Conservation (phyloP, 768 basidiomycete species). For the Russula olivacea region DNA sequence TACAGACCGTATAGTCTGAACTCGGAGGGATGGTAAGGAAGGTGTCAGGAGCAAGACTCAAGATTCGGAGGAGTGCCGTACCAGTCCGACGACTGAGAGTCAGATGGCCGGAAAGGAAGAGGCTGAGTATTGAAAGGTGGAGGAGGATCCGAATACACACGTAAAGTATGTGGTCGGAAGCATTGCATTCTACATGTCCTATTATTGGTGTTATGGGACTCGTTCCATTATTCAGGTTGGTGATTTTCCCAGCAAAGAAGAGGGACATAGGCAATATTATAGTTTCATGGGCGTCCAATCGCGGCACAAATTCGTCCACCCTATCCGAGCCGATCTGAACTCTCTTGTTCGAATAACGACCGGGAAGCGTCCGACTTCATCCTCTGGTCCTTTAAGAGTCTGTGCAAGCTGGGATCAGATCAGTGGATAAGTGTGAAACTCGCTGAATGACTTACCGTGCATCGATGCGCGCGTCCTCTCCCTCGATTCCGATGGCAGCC, state of each 20-base stretch:
- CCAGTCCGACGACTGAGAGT: background rate
- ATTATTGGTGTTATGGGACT: background rate
- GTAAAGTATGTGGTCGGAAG: no score
- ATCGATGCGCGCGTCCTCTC: conserved; percentile 81
- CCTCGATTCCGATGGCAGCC: conserved; percentile 79
- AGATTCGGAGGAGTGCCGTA: background rate
- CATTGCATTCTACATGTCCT: background rate
- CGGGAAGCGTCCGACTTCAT: conserved; percentile 45
- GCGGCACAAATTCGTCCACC: background rate
- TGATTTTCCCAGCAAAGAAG: no score
- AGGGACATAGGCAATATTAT: no score
- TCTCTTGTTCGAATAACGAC: no score
- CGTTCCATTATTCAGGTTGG: background rate
- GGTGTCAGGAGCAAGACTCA: no score
- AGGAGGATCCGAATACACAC: no score
- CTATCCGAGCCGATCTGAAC: conserved; percentile 41
- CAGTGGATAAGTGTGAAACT: background rate
- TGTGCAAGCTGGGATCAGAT: conserved; percentile 29
- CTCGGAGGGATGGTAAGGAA: background rate
- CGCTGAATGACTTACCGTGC: conserved; percentile 51
- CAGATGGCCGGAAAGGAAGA: background rate
- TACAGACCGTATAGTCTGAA: background rate
- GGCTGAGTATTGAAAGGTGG: no score
- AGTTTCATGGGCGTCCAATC: no score
- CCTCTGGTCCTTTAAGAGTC: conserved; percentile 85